phyloP scores from a whole-genome alignment of 176 grass and related monocot genomes.

The Tillandsia fasciculata region DNA sequence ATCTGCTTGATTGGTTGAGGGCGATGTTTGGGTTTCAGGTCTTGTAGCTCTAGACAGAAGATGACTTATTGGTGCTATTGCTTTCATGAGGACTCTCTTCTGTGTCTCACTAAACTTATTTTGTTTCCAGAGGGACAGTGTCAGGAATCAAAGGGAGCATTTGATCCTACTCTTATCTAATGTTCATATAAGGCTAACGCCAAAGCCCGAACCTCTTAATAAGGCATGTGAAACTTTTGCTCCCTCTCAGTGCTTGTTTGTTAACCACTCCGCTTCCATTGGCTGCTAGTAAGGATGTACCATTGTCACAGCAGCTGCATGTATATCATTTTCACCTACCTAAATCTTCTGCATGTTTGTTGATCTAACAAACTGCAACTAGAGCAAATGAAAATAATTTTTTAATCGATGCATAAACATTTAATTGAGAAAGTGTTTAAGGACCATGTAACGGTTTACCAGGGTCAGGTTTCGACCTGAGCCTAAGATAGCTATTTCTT shows the following conservation, averaged over 20 bases:
- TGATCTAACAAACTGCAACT: too few relatives aligned
- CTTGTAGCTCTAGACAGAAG: conserved; percentile 8
- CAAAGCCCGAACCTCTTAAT: conserved; percentile 71
- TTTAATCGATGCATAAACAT: too few relatives aligned
- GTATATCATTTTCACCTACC: too few relatives aligned
- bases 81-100: not conserved
- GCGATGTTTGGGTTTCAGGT: conserved; percentile 99
- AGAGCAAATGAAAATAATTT: too few relatives aligned
- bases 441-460: too few relatives aligned
- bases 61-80: not conserved
- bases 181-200: conserved; percentile 69
- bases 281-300: too few relatives aligned
- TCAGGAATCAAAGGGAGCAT: conserved; percentile 94
- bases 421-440: too few relatives aligned
- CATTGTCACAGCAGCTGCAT: too few relatives aligned
- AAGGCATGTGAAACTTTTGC: conserved; percentile 45
- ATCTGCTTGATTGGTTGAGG: conserved; percentile 94
- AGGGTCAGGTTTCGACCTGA: too few relatives aligned
- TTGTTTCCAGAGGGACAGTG: conserved; percentile 67
- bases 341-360: too few relatives aligned
- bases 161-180: conserved; percentile 85
- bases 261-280: not conserved
- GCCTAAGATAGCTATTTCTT: too few relatives aligned
- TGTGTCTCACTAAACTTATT: conserved; percentile 22
- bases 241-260: not conserved